These are phyloP conservation scores for Cyclanthera cordifolia DNA, from an alignment of 306 rosid genomes.

Conservation along the genomic window DNA sequence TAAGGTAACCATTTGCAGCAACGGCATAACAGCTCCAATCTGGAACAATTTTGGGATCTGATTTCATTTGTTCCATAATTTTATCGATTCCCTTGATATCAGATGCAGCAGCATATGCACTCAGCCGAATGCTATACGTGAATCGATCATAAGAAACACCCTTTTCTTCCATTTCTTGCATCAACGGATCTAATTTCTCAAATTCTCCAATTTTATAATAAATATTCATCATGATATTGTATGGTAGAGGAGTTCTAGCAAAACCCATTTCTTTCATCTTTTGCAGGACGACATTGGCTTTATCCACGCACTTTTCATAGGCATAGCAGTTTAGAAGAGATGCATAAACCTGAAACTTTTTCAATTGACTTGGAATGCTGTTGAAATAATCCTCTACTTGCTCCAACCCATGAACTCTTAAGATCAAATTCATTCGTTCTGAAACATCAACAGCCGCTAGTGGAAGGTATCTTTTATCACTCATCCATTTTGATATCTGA, in stretches of 20 bases:
- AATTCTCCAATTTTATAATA: conserved; percentile 6
- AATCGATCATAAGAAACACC: not conserved
- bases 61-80: not conserved
- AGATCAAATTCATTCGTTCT: conserved; percentile 3
- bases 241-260: not conserved
- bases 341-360: not conserved
- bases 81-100: not conserved
- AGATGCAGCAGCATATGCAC: conserved; percentile 4
- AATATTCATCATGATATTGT: conserved; percentile 9
- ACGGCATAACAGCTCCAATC: conserved; percentile 8
- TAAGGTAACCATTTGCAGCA: not conserved
- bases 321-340: conserved; percentile 6
- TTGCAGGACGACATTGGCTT: conserved; percentile 1
- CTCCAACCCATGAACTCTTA: conserved; percentile 1
- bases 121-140: not conserved
- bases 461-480: conserved; percentile 1
- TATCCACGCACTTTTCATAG: not conserved
- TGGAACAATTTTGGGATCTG: not conserved
- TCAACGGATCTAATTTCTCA: conserved; percentile 1
- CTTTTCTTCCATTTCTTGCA: conserved; percentile 5
- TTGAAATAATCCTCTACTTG: conserved; percentile 4
- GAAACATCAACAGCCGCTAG: not conserved
- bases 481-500: conserved; percentile 8
- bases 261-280: conserved; percentile 6
- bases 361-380: conserved; percentile 1